Base-by-base conservation (phyloP, 1,284 basidiomycete genomes). In the Trametes versicolor region DNA sequence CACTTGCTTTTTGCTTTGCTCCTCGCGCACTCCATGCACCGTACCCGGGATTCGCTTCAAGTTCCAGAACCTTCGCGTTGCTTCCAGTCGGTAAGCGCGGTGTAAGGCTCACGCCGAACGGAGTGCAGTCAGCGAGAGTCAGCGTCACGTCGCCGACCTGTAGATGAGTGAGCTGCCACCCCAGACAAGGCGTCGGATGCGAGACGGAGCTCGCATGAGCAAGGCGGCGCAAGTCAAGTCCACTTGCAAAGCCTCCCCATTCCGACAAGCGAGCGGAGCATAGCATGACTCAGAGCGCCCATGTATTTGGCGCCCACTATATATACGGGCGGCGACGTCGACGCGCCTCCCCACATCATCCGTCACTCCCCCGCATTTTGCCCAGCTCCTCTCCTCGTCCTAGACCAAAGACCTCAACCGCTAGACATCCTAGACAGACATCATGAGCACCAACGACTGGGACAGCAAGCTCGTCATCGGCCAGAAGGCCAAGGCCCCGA, bases 401-500 rank as follows among this genome's bases (percentile, higher is more conserved):
- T 51, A 52, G 6, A 34, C 29, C 2, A 27, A 51, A 10, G 19
- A 7, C 12, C 15, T 25, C 5, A 6, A 8, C 32, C 25, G 12
- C 48, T 49, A 49, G 48, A 49, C 15, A 17, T 25, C 29, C 29
- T 32, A 32, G 29, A 32, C 67, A 68, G 51, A 68, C 57, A 74
- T 7, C 15, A 75, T 74, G 73, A 70, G 69, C 69, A 84, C 83
- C 75, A 4, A 59, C 64, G 89, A 93, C 47, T 92, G 90, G 91
- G 91, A 94, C 67, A 78, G 76, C 72, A 91, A 92, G 76, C 80
- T 81, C 61, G 90, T 96, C 70, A 95, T 97, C 71, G 95, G 95
- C 65, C 83, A 75, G 74, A 94, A 89, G 75, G 85, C 85, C 68
- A 86, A 87, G 68, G 84, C 85, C 7, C 83, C 91, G 17, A 91